Evolutionary conservation across 768 basidiomycete genomes (phyloP).

Genomic region (Lentinula detonsa): DNA sequence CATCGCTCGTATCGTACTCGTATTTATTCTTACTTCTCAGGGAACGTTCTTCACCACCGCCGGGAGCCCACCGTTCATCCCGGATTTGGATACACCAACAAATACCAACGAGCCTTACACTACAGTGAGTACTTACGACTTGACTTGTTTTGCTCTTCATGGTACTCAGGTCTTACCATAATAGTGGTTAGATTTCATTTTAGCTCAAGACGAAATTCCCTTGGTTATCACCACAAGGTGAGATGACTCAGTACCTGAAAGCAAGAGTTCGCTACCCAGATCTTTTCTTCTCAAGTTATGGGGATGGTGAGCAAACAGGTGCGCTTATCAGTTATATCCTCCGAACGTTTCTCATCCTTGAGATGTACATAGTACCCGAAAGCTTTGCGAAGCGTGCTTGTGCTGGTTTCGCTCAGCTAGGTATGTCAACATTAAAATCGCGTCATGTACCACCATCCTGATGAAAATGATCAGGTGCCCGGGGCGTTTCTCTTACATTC

Average conservation of each 20-base stretch:
- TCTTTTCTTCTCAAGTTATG: constrained; percentile 38
- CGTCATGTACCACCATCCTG: background rate
- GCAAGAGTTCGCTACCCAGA: background rate
- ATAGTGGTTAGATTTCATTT: constrained; percentile 61
- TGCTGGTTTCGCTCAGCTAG: constrained; percentile 55
- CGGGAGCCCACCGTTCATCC: constrained; percentile 53
- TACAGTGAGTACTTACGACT: constrained; percentile 21
- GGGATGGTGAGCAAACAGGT: constrained; percentile 70
- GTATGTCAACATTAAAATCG: constrained; percentile 21
- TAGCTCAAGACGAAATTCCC: constrained; percentile 38
- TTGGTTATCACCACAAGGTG: constrained; percentile 52
- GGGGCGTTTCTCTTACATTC: constrained; percentile 61
- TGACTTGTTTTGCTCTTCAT: constrained; percentile 8
- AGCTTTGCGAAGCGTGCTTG: constrained; percentile 57
- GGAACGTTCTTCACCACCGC: constrained; percentile 57
- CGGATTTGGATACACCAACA: constrained; percentile 32
- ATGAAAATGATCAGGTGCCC: constrained; percentile 35
- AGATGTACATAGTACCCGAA: constrained; percentile 45
- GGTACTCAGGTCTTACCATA: constrained; percentile 16
- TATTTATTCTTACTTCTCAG: constrained; percentile 9
- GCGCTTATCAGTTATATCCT: background rate
- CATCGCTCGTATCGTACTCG: too few species aligned
- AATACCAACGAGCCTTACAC: constrained; percentile 46
- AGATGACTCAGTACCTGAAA: background rate
- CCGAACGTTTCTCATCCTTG: background rate